Conservation (phyloP, 1,139 yeast genomes). For the Tardiomyces depauwii region DNA sequence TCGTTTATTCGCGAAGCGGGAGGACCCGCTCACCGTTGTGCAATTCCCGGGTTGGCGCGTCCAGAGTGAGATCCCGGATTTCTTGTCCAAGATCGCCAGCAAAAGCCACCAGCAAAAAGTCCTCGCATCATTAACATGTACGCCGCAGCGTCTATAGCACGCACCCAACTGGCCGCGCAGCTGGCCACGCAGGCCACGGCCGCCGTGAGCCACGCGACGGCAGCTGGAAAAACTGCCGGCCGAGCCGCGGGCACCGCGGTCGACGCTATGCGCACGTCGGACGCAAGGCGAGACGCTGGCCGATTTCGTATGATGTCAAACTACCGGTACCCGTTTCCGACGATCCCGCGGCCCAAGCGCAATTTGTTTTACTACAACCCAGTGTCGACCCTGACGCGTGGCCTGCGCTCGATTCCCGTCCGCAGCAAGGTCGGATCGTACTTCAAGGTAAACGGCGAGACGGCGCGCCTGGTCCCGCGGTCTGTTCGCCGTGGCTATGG, state of each 20-base stretch:
- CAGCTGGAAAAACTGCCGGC: background rate
- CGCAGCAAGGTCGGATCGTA: slow-evolving; percentile 7
- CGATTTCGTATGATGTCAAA: background rate
- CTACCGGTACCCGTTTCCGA: slow-evolving; percentile 39
- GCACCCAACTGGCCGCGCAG: background rate
- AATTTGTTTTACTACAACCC: slow-evolving; percentile 40
- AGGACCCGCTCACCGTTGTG: too few relatives aligned
- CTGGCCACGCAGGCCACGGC: background rate
- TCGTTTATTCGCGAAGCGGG: too few relatives aligned
- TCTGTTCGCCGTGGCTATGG: background rate
- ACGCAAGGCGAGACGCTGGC: background rate
- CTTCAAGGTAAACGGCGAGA: slow-evolving; percentile 4
- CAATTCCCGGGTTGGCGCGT: too few relatives aligned
- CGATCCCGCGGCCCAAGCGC: slow-evolving; percentile 54
- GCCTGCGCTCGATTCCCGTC: slow-evolving; percentile 13
- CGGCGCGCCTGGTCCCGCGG: background rate
- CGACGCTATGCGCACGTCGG: background rate
- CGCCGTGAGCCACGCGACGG: background rate
- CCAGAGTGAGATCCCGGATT: too few relatives aligned
- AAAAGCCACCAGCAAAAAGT: too few relatives aligned
- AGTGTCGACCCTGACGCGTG: slow-evolving; percentile 18
- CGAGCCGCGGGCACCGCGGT: background rate
- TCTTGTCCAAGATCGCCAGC: too few relatives aligned
- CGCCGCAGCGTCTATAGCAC: too few relatives aligned
- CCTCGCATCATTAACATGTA: too few relatives aligned